Conservation (phyloP, 805 yeast species). For the Middelhovenomyces tepae region DNA sequence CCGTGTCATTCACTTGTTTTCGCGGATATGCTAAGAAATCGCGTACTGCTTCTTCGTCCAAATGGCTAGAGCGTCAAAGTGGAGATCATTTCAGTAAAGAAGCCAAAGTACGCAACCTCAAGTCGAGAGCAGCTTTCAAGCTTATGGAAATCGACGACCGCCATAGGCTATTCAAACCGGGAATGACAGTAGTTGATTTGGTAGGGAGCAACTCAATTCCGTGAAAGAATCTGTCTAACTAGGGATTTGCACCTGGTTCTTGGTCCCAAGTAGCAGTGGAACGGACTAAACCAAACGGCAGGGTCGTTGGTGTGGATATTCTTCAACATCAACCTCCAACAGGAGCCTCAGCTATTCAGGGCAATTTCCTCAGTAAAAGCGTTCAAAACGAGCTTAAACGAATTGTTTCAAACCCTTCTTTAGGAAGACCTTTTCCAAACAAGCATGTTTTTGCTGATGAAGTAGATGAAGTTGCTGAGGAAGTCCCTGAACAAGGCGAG, state of each 20-base stretch:
- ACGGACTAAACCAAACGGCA: slow-evolving; percentile 40
- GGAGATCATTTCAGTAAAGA: slow-evolving; percentile 57
- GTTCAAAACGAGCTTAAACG: slow-evolving; percentile 28
- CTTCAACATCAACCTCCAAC: slow-evolving; percentile 69
- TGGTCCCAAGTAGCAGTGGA: slow-evolving; percentile 82
- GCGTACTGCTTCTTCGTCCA: slow-evolving; percentile 41
- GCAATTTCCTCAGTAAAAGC: slow-evolving; percentile 59
- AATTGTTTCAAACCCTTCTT: slow-evolving; percentile 19
- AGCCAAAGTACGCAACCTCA: slow-evolving; percentile 53
- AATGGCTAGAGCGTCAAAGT: slow-evolving; percentile 70
- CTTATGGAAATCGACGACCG: slow-evolving; percentile 63
- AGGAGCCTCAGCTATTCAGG: slow-evolving; percentile 78
- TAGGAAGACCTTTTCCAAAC: slow-evolving; percentile 18
- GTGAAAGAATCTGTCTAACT: neutral
- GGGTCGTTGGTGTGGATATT: slow-evolving; percentile 74
- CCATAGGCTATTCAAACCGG: slow-evolving; percentile 47
- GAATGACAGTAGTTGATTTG: slow-evolving; percentile 66
- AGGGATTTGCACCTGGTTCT: slow-evolving; percentile 85
- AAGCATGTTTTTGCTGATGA: slow-evolving; percentile 7
- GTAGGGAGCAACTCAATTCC: slow-evolving; percentile 26
- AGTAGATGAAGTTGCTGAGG: slow-evolving; percentile 7
- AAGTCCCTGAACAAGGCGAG: slow-evolving; percentile 19
- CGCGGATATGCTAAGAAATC: too few relatives aligned
- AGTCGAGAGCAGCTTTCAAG: slow-evolving; percentile 89
- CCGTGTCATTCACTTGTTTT: too few relatives aligned